A percentile compares a stretch with the other conserved stretches of the same genome.
These are phyloP conservation scores for Apiospora pterosperma DNA, from an alignment of 2,329 filamentous ascomycete genomes.

Conservation along the genomic window DNA sequence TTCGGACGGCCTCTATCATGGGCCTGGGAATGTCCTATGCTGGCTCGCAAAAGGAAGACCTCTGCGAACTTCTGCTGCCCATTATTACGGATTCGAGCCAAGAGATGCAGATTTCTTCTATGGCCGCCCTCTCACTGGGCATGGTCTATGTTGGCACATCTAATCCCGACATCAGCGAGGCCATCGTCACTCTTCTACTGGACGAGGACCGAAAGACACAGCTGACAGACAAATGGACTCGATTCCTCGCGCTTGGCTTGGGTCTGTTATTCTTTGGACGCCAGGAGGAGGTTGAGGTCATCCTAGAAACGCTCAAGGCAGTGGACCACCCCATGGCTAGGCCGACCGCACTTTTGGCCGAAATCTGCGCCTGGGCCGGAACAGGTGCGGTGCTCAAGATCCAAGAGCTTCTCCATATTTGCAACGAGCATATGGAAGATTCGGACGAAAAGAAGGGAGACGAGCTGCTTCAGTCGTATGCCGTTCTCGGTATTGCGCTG, in stretches of 20 bases:
- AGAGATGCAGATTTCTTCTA: slow-evolving; percentile 93
- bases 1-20: slow-evolving; percentile 88
- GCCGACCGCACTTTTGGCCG: slow-evolving; percentile 89
- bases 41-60: slow-evolving; percentile 84
- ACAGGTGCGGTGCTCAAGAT: slow-evolving; percentile 97
- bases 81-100: slow-evolving; percentile 80
- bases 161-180: slow-evolving; percentile 85
- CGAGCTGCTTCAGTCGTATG: slow-evolving; percentile 92
- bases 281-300: slow-evolving; percentile 98
- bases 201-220: slow-evolving; percentile 90
- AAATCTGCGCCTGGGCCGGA: slow-evolving; percentile 97
- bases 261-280: slow-evolving; percentile 93
- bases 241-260: slow-evolving; percentile 91
- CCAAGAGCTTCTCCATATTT: slow-evolving; percentile 94
- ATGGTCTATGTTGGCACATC: slow-evolving; percentile 91
- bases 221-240: slow-evolving; percentile 96
- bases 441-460: slow-evolving; percentile 93
- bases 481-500: slow-evolving; percentile 87
- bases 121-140: slow-evolving; percentile 89
- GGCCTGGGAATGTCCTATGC: slow-evolving; percentile 92
- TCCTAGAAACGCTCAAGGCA: slow-evolving; percentile 92
- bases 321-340: slow-evolving; percentile 97
- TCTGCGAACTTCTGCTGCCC: slow-evolving; percentile 81
- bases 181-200: slow-evolving; percentile 87
- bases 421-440: slow-evolving; percentile 95